Base-by-base conservation (phyloP, 768 basidiomycete genomes). In the Psilocybe cyanescens region DNA sequence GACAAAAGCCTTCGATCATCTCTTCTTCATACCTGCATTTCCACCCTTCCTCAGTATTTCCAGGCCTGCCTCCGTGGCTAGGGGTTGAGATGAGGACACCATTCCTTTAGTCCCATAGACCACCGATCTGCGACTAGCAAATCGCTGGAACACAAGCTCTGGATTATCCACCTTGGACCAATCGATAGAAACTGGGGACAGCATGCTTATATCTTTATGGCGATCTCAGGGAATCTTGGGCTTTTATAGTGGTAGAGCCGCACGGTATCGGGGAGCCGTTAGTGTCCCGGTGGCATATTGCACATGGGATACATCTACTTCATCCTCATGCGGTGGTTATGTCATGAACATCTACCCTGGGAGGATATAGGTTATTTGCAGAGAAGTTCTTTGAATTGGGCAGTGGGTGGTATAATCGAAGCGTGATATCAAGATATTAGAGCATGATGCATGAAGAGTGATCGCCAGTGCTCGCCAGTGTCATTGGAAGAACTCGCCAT, bases 31-130 rank as follows among this genome's bases (percentile, higher is more conserved):
- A 92, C 94, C 96, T 67, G 97, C 97, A 78, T 99, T 99, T 55
- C 97, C 97, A 11, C 97, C 97, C 73, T 89, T 91, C 56, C 89
- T 82, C 28, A 99, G 78, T 65, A 99, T 92, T 75, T 97, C 95
- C 31, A 99, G 74, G 0, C 97, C 97, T 16, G 94, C 96, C 70
- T 92, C 90, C 14, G 90, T 88, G 1, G 97, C 97, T 41, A 95
- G 81, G 51, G 97, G 94, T 71, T 99, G 97, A 28, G 92, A 91
- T 30, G 90, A 90, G 7, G 94, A 86, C 3, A 98, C 91, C 35
- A 97, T 78, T 6, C 96, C 94, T 72, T 94, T 95, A 2, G 86
- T 91, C 6, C 91, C 88, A 76, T 92, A 94, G 17, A 94, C 88
- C 24, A 93, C 90, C 7, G 94, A 95, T 66, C 95, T 78, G 16